Evolutionary conservation across 345 rosid species (phyloP), one percentile per base, ranked within the genome.

Genomic region (Populus ilicifolia): DNA sequence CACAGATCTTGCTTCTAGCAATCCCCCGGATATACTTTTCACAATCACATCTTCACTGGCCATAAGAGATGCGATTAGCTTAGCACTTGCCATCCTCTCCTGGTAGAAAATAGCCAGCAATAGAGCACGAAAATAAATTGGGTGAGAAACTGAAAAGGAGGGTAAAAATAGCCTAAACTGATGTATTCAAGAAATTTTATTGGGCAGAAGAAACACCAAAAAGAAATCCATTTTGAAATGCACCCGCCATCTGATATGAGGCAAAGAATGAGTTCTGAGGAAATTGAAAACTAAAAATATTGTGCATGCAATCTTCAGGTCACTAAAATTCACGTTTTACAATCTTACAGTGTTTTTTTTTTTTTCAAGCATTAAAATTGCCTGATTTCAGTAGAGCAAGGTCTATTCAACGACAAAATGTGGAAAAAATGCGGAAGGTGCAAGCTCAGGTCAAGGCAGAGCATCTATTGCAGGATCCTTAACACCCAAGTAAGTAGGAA

Each of bases 1-100:
- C 38, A 87, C 82, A 43, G 88, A 82, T 86, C 90, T 90, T 71
- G 97, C 97, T 82, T 90, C 94, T 5, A 91, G 80, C 68, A 93
- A 85, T 36, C 89, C 94, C 18, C 76, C 90, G 14, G 97, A 88
- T 82, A 94, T 88, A 80, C 82, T 89, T 83, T 81, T 90, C 82
- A 90, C 67, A 50, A 91, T 85, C 39, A 62, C 80, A 64, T 92
- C 97, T 86, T 92, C 98, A 80, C 97, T 83, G 25, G 87, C 96
- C 94, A 94, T 88, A 67, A 94, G 93, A 63, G 94, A 87, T 68
- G 94, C 87, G 88, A 90, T 83, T 66, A 94, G 92, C 87, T 93
- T 94, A 25, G 94, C 95, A 73, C 92, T 88, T 21, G 89, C 94
- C 83, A 94, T 81, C 83, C 85, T 91, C 86, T 94, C 97, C 98